phyloP scores from a whole-genome alignment of 1,284 basidiomycete species.

The Cutaneotrichosporon sp. region DNA sequence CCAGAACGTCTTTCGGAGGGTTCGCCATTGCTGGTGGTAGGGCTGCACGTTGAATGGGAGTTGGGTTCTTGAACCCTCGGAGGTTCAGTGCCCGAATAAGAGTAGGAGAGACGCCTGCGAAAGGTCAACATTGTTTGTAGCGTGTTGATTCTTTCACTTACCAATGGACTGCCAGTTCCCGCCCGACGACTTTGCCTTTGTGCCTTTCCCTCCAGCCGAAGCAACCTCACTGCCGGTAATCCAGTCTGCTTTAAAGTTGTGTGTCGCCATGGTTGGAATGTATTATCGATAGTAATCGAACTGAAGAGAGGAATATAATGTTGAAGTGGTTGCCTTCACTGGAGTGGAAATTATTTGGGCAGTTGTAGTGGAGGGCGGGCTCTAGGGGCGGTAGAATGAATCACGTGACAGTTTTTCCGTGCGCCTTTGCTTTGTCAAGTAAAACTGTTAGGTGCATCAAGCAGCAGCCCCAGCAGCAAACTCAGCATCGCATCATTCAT shows the following conservation, averaged over 20 bases:
- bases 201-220: background rate
- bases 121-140: background rate
- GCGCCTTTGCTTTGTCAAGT: too few relatives aligned
- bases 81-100: slow-evolving; percentile 79
- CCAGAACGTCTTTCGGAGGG: slow-evolving; percentile 90
- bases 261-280: background rate
- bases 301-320: background rate
- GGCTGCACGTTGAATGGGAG: slow-evolving; percentile 89
- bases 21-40: slow-evolving; percentile 78
- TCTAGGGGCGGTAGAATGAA: too few relatives aligned
- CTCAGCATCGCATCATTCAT: too few relatives aligned
- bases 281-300: background rate
- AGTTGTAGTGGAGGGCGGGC: too few relatives aligned
- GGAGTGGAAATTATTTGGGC: background rate
- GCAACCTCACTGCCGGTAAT: slow-evolving; percentile 1
- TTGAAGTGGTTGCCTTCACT: background rate
- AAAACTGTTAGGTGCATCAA: too few relatives aligned
- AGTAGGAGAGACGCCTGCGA: slow-evolving; percentile 72
- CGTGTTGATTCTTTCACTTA: slow-evolving; percentile 11
- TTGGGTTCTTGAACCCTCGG: slow-evolving; percentile 92
- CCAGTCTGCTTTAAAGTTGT: slow-evolving; percentile 14
- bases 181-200: slow-evolving; percentile 4
- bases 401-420: too few relatives aligned
- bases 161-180: slow-evolving; percentile 35
- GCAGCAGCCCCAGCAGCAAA: too few relatives aligned